Conservation (phyloP, 176 grass and related monocot genomes). For the Rhynchospora tenuis region DNA sequence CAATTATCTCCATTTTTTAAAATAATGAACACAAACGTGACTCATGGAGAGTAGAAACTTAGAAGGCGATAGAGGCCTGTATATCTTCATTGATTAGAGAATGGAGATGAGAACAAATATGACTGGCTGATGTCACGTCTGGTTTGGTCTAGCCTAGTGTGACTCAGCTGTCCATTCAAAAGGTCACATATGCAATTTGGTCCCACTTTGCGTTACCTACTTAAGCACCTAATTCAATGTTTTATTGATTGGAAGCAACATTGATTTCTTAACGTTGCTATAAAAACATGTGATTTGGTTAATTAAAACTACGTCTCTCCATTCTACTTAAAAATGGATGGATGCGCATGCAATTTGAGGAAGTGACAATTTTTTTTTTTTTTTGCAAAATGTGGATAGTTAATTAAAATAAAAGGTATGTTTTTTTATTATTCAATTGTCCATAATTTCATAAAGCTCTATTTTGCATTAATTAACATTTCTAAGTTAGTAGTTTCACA, state of each 20-base stretch:
- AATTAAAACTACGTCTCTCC: not conserved
- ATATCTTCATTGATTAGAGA: not conserved
- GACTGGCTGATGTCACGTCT: not conserved
- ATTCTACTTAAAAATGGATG: conserved; percentile 6
- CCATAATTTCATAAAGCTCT: too few relatives aligned
- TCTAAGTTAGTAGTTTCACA: too few relatives aligned
- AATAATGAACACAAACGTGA: not conserved
- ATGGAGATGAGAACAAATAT: not conserved
- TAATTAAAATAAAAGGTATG: not conserved
- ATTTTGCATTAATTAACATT: too few relatives aligned
- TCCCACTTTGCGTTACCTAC: conserved; percentile 13
- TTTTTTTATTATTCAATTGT: too few relatives aligned
- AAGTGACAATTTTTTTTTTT: not conserved
- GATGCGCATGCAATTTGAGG: not conserved
- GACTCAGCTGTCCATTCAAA: not conserved
- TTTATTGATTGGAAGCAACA: conserved; percentile 24
- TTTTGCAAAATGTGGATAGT: not conserved
- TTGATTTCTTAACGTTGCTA: conserved; percentile 27
- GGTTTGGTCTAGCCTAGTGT: not conserved
- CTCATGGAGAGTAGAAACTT: not conserved
- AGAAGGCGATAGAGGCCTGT: not conserved
- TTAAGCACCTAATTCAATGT: conserved; percentile 15
- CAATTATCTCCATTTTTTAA: not conserved
- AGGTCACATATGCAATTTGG: conserved; percentile 20
- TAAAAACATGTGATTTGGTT: conserved; percentile 24